Conservation (phyloP, 1,284 basidiomycete species). For the Wolfiporia cocos region DNA sequence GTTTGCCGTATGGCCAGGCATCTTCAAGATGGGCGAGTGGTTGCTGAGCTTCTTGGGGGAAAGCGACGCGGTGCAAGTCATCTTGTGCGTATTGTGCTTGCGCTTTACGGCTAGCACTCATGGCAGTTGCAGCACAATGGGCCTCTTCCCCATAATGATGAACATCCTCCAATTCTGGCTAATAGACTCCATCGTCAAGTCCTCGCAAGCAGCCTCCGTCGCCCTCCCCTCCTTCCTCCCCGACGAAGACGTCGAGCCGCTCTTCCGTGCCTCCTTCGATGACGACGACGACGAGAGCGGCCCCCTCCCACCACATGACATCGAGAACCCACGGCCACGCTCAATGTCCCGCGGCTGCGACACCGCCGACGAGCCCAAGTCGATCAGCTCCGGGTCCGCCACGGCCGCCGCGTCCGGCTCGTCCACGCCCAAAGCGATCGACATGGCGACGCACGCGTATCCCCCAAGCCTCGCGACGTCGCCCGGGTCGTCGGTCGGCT, state of each 20-base stretch:
- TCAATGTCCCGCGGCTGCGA: conserved; percentile 30
- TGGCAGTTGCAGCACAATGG: conserved; percentile 66
- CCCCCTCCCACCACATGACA: conserved; percentile 30
- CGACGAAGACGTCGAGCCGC: conserved; percentile 48
- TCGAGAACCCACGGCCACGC: conserved; percentile 35
- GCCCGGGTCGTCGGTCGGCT: conserved; percentile 23
- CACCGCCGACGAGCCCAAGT: conserved; percentile 26
- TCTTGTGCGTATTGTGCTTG: conserved; percentile 55
- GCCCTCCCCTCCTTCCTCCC: conserved; percentile 32
- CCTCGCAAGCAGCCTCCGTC: conserved; percentile 29
- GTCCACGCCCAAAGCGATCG: conserved; percentile 28
- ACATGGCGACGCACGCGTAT: conserved; percentile 43
- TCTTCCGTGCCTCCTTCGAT: conserved; percentile 44
- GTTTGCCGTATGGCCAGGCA: conserved; percentile 64
- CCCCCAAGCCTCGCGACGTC: conserved; percentile 47
- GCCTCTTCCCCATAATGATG: conserved; percentile 91
- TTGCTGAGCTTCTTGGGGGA: conserved; percentile 75
- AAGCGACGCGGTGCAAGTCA: conserved; percentile 67
- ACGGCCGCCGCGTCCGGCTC: conserved; percentile 21
- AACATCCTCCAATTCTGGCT: conserved; percentile 88
- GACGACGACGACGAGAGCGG: conserved; percentile 41
- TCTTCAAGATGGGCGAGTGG: conserved; percentile 77
- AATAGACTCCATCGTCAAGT: conserved; percentile 83
- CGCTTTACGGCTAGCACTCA: conserved; percentile 5
- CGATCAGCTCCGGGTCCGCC: conserved; percentile 21